A percentile compares a stretch with the other conserved stretches of the same genome.
These are phyloP conservation scores for Chrysochromulina parva DNA, from an alignment of 78 protist genomes.

Conservation along the genomic window DNA sequence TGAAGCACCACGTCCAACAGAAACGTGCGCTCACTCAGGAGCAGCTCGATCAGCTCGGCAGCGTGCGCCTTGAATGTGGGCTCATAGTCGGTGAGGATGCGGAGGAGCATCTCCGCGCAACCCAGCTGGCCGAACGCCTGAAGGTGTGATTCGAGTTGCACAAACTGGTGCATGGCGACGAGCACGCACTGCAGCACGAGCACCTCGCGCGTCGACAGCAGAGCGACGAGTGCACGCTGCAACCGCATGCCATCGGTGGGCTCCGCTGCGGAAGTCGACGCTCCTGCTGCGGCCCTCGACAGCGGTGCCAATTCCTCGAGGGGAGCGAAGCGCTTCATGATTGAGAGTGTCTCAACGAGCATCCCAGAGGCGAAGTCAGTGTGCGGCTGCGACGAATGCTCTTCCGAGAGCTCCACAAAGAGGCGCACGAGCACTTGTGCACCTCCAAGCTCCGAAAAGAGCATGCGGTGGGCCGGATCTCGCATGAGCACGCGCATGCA, in stretches of 20 bases:
- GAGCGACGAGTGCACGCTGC: background rate
- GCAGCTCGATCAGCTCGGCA: conserved; percentile 1
- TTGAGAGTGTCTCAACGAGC: conserved; percentile 17
- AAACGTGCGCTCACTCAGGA: background rate
- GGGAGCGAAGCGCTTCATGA: background rate
- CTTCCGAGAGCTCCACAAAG: background rate
- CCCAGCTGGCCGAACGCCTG: background rate
- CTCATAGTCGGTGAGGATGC: background rate
- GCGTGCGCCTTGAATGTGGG: background rate
- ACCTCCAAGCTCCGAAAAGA: background rate
- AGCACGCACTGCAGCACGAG: conserved; percentile 45
- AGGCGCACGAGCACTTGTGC: background rate
- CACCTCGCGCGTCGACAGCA: conserved; percentile 25
- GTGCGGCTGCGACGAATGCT: background rate
- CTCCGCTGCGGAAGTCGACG: too few species aligned
- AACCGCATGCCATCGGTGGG: background rate
- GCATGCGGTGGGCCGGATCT: background rate
- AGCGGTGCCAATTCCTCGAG: background rate
- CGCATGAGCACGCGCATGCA: conserved; percentile 30
- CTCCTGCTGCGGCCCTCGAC: too few species aligned
- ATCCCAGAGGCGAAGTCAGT: background rate
- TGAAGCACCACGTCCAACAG: background rate
- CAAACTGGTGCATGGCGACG: background rate
- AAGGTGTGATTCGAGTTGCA: background rate
- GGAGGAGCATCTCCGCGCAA: conserved; percentile 18